Percentiles rank a stretch among this genome's conserved stretches.
Conservation (phyloP, 2,329 filamentous ascomycete genomes). For the Verticillium albo-atrum region DNA sequence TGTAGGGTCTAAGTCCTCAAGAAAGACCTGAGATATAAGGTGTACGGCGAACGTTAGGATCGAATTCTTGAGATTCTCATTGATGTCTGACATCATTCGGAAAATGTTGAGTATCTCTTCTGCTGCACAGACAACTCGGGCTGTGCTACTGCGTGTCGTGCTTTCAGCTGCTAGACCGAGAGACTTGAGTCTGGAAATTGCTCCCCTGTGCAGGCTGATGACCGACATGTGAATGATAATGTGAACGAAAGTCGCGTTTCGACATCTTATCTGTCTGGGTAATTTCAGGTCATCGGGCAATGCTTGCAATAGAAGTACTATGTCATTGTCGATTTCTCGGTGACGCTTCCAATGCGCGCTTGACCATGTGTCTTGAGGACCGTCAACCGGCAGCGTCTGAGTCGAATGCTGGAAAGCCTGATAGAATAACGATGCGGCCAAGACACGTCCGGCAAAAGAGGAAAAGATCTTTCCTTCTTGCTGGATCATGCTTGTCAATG, state of each 20-base stretch:
- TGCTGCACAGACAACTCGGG: constrained; percentile 63
- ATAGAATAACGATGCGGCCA: constrained; percentile 56
- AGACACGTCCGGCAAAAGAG: constrained; percentile 51
- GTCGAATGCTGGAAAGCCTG: constrained; percentile 55
- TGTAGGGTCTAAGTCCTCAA: constrained; percentile 63
- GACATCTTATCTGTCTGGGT: constrained; percentile 51
- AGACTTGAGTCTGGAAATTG: constrained; percentile 54
- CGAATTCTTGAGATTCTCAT: constrained; percentile 54
- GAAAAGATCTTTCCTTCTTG: constrained; percentile 42
- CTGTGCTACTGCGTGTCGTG: constrained; percentile 58
- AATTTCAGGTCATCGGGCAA: constrained; percentile 56
- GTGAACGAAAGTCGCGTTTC: constrained; percentile 62
- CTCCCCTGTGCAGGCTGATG: constrained; percentile 66
- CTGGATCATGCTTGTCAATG: constrained; percentile 44
- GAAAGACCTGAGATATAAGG: constrained; percentile 65
- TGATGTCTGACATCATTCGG: constrained; percentile 48
- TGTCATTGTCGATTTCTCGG: constrained; percentile 56
- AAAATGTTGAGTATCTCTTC: constrained; percentile 64
- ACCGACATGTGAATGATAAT: constrained; percentile 65
- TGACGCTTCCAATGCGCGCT: constrained; percentile 66
- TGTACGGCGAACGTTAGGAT: constrained; percentile 69
- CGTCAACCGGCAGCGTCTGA: constrained; percentile 54
- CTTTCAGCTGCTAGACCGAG: constrained; percentile 46
- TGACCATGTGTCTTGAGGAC: constrained; percentile 54
- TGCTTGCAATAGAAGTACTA: constrained; percentile 55